Evolutionary conservation across 2,329 filamentous ascomycete genomes (phyloP).

Genomic region (Alternaria consortialis): DNA sequence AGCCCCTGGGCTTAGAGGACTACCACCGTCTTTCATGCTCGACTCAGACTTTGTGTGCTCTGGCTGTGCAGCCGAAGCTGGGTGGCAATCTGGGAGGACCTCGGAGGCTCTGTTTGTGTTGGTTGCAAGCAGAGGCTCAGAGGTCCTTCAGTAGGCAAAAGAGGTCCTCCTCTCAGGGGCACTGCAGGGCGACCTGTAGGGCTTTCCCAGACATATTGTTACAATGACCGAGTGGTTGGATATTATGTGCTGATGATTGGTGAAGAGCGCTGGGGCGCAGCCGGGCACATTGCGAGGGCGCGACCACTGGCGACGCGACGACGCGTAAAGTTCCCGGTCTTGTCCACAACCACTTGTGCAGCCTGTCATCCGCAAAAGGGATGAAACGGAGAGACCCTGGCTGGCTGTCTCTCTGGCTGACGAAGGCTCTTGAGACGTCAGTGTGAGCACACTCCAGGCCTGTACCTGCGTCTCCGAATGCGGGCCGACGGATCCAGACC

Average conservation of each 20-base stretch:
- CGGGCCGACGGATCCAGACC: constrained; percentile 12
- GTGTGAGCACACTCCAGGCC: constrained; percentile 12
- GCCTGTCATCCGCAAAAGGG: constrained; percentile 23
- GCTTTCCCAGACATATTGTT: constrained; percentile 15
- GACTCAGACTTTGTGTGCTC: neutral
- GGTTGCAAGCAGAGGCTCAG: neutral
- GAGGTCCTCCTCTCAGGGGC: constrained; percentile 9
- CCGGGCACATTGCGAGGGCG: constrained; percentile 17
- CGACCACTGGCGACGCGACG: constrained; percentile 9
- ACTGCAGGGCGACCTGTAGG: constrained; percentile 27
- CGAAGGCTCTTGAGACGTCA: constrained; percentile 18
- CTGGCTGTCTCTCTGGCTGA: constrained; percentile 28
- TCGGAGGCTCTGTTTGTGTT: neutral
- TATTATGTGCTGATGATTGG: neutral
- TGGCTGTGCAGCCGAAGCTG: constrained; percentile 6
- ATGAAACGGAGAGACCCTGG: constrained; percentile 30
- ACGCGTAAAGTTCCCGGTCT: constrained; percentile 24
- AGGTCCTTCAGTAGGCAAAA: constrained; percentile 11
- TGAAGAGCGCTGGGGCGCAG: constrained; percentile 32
- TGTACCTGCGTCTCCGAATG: constrained; percentile 41
- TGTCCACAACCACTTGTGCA: constrained; percentile 12
- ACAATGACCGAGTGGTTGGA: neutral
- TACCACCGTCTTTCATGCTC: neutral
- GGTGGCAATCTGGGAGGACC: constrained; percentile 8
- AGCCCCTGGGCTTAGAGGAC: neutral